Base-by-base conservation (phyloP, 108 stramenopile genomes). In the Chaetoceros tenuissimus region DNA sequence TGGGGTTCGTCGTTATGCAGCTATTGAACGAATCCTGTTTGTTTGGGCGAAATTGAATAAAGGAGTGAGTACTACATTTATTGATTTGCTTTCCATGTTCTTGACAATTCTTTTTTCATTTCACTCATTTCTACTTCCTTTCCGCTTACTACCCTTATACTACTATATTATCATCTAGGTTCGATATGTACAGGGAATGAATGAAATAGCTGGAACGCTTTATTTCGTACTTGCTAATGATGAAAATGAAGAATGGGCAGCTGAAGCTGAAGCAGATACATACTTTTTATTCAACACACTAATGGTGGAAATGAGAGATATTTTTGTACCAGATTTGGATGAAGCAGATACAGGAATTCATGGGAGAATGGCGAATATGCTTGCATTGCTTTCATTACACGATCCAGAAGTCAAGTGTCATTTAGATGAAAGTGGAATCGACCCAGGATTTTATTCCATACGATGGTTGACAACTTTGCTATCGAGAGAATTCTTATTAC, bases 111-210 rank as follows among this genome's bases (percentile, higher is more conserved):
- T 45, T 18, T 45, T 17, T 45, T 45, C 18, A 18, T 18, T 10
- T 5, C 5, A 25, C 5, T 26, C 10, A 51, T 51, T 51, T 10
- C 24, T 5, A 51, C 16, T 5, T 10, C 5, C 16, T 10, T 55
- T n/a, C 34, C 17, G 24, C 5, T 55, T 5, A 20, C 7, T 55
- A 8, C 54, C 17, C 54, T 7, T 58, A 48, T 24, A 21, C 18
- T 48, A 47, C 20, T 46, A 3, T 2, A n/a, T 58, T 17, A 0
- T 22, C 48, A 23, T 25, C 0, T 26, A 81, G 83, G 79, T 84
- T 47, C 77, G 85, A 26, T 98, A 98, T 56, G 95, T 96, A 24
- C 97, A 98, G 64, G 97, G 97, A 24, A 98, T 98, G 97, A 98
- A 98, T 55, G 97, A 98, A 70, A 84, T 98, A 49, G 82, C 89